phyloP scores from a whole-genome alignment of 192 early-diverging fungal species.

The Ambispora gerdemannii region DNA sequence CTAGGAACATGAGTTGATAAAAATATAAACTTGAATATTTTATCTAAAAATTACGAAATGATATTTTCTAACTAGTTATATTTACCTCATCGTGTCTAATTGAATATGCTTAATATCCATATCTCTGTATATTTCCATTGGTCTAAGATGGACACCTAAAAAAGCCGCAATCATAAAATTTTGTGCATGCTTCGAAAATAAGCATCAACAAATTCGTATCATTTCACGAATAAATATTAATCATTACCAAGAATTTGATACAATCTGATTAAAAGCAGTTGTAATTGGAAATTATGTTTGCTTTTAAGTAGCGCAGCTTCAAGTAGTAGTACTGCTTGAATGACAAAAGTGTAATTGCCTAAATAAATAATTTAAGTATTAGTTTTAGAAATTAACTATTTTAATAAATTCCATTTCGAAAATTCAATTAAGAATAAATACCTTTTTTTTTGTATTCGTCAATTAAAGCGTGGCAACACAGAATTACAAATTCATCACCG shows the following conservation, averaged over 20 bases:
- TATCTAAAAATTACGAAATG: neutral
- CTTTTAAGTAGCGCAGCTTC: conserved; percentile 74
- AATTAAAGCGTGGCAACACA: conserved; percentile 58
- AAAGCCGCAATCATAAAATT: neutral
- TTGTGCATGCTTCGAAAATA: too few relatives aligned
- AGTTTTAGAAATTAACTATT: conserved; percentile 6
- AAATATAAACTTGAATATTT: too few relatives aligned
- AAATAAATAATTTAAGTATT: conserved; percentile 1
- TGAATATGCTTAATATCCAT: conserved; percentile 93
- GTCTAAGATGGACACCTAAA: conserved; percentile 58
- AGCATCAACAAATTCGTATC: too few relatives aligned
- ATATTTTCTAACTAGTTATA: neutral
- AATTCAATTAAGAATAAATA: neutral
- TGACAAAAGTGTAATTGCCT: conserved; percentile 36
- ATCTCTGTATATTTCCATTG: conserved; percentile 58
- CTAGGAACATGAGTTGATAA: too few relatives aligned
- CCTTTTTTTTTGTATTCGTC: conserved; percentile 50
- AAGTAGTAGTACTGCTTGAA: conserved; percentile 62
- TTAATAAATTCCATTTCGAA: neutral
- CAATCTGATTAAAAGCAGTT: conserved; percentile 79
- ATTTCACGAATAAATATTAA: neutral
- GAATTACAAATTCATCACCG: conserved; percentile 74
- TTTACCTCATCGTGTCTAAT: conserved; percentile 77
- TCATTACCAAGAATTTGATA: conserved; percentile 69
- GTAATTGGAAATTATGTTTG: conserved; percentile 81